Evolutionary conservation across 148 eudicot genomes (phyloP).

Genomic region (Heliamphora exappendiculata): DNA sequence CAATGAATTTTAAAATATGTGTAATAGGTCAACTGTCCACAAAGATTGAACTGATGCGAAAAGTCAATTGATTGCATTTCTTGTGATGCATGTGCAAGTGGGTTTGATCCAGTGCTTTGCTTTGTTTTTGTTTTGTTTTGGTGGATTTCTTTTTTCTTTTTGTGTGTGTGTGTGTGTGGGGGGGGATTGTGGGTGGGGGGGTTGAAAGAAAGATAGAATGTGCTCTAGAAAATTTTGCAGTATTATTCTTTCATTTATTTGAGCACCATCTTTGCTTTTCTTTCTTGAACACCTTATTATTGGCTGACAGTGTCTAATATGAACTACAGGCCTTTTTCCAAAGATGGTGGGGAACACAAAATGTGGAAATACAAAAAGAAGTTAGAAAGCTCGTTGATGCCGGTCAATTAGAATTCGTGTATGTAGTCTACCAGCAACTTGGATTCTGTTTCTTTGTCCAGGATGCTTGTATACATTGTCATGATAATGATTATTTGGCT

Average conservation of each 20-base stretch:
- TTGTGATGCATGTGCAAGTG: background rate
- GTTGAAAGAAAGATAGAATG: background rate
- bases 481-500: constrained; percentile 11
- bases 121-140: too few species aligned
- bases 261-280: background rate
- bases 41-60: background rate
- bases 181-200: too few species aligned
- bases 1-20: background rate
- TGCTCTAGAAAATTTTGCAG: background rate
- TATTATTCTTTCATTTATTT: background rate
- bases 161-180: too few species aligned
- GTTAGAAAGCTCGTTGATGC: constrained; percentile 58
- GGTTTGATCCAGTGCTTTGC: background rate
- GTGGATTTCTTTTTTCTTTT: too few species aligned
- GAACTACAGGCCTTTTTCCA: constrained; percentile 66
- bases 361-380: constrained; percentile 33
- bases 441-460: background rate
- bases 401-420: constrained; percentile 80
- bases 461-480: background rate
- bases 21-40: background rate
- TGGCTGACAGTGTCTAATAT: background rate
- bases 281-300: background rate
- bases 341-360: constrained; percentile 79
- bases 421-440: constrained; percentile 14
- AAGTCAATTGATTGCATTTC: background rate